Evolutionary conservation across 2,329 filamentous ascomycete species (phyloP), one percentile per base, ranked within the genome.

Genomic region (Mycosphaerelloides madeirae): DNA sequence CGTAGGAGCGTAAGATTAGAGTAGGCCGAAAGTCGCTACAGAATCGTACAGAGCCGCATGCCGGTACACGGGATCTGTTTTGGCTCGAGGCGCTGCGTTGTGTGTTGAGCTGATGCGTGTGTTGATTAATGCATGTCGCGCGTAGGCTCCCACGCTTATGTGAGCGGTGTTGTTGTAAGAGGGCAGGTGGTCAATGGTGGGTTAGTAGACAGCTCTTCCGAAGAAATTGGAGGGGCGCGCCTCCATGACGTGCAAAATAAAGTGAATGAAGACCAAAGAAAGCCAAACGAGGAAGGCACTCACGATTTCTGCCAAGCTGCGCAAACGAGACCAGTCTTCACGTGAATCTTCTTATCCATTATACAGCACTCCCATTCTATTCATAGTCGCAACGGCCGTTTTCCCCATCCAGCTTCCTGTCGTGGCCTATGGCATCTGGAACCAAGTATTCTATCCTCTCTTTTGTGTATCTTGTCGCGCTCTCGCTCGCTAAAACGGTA

Each of bases 401-500:
- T 25, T 25, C 22, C 22, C 22, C 22, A 25, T 25, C 9, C 5
- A 25, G 22, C 22, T 9, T 25, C 22, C 22, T 25, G 5, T 25
- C 22, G 9, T 25, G 22, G 5, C 22, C 22, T 9, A 25, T 25
- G 6, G 22, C 9, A 25, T 25, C 22, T 25, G 6, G 22, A 25
- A 9, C 9, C 22, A 25, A 25, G 22, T 25, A n/a, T 9, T 25
- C 6, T 25, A 9, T 25, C 22, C 22, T 25, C 22, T 25, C 6
- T 9, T 25, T 25, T 9, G 9, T 25, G 6, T 5, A 5, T 9
- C 22, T 25, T 9, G 9, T 25, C 9, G 9, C 22, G 9, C 22
- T 9, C 22, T 25, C 22, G 22, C 9, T 9, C 22, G 22, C 38
- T 40, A 65, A 36, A 65, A 64, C 1, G 63, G 63, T 61, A 66